phyloP scores from a whole-genome alignment of 2,329 filamentous ascomycete genomes.

The Sclerotinia sclerotiorum region DNA sequence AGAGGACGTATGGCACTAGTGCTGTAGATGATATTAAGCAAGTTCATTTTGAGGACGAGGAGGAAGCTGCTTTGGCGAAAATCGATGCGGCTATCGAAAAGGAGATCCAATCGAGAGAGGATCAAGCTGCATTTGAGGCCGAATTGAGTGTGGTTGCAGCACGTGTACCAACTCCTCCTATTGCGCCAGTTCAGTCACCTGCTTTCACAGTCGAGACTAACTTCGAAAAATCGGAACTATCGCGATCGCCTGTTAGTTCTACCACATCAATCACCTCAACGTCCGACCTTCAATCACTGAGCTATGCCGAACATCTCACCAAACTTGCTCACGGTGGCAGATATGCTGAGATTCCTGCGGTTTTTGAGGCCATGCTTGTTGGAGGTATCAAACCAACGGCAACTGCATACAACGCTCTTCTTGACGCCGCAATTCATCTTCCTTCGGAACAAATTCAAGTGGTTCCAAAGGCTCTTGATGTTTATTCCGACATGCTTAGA shows the following conservation, averaged over 20 bases:
- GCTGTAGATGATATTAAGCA: slow-evolving; percentile 37
- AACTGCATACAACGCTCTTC: slow-evolving; percentile 86
- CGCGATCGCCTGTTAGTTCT: slow-evolving; percentile 51
- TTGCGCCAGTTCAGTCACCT: slow-evolving; percentile 32
- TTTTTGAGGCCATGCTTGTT: slow-evolving; percentile 87
- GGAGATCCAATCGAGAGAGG: slow-evolving; percentile 60
- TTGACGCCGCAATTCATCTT: slow-evolving; percentile 80
- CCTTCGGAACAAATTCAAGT: slow-evolving; percentile 78
- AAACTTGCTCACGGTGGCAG: slow-evolving; percentile 69
- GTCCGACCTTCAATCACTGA: slow-evolving; percentile 62
- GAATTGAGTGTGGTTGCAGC: slow-evolving; percentile 40
- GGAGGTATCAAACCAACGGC: slow-evolving; percentile 79
- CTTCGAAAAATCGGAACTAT: slow-evolving; percentile 45
- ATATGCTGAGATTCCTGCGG: slow-evolving; percentile 83
- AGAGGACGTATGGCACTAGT: slow-evolving; percentile 37
- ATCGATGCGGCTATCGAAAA: slow-evolving; percentile 82
- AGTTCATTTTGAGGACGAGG: slow-evolving; percentile 45
- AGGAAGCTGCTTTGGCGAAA: slow-evolving; percentile 67
- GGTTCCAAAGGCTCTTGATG: slow-evolving; percentile 86
- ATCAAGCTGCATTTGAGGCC: slow-evolving; percentile 43
- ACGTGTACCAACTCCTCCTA: slow-evolving; percentile 36
- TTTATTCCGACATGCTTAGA: slow-evolving; percentile 94
- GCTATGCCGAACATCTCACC: slow-evolving; percentile 76
- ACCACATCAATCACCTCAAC: slow-evolving; percentile 53
- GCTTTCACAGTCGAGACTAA: slow-evolving; percentile 37